Evolutionary conservation across 2,329 filamentous ascomycete genomes (phyloP), one percentile per base, ranked within the genome.

Genomic region (Penicillium expansum): DNA sequence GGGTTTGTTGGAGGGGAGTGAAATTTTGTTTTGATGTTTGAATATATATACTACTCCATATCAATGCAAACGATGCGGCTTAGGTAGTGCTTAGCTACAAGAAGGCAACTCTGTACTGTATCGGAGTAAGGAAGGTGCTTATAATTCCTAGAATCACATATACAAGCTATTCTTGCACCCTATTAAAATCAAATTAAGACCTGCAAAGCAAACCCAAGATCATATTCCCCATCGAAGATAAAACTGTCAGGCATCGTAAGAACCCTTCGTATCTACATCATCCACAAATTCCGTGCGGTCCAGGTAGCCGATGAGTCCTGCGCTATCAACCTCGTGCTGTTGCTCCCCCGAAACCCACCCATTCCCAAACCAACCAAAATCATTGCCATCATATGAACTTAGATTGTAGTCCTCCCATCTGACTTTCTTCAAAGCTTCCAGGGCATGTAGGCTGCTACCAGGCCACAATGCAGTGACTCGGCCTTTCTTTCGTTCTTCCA

Each of bases 291-390:
- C 45, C 32, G 22, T 48, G 14, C 14, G 14, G 32, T 35, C 14
- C 14, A 35, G 14, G 32, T 35, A 35, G 32, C 32, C 32, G 14
- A 16, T 35, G 14, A 35, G 14, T 35, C 14, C 32, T 35, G 32
- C 32, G 32, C 32, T 16, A 16, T 35, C 32, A 14, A 35, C 14
- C 32, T 35, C 14, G 32, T 16, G 32, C 14, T 35, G 45, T 29
- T 59, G 20, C 58, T 69, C 67, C 4, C 60, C 65, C 9, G 47
- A 47, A 1, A 76, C 76, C 62, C 76, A 76, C 1, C 80, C 79
- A 65, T 80, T 79, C 1, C 79, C 80, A 74, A 82, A 77, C 64
- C 79, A 81, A 20, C 74, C 62, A 62, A 78, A 81, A 5, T 75
- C 71, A 61, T 82, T 81, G 18, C 63, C 62, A 22, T 73, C 75